A percentile compares a stretch with the other conserved stretches of the same genome.
Evolutionary conservation across 169 alveolate species (phyloP).

Genomic region (Eimeria sp.): DNA sequence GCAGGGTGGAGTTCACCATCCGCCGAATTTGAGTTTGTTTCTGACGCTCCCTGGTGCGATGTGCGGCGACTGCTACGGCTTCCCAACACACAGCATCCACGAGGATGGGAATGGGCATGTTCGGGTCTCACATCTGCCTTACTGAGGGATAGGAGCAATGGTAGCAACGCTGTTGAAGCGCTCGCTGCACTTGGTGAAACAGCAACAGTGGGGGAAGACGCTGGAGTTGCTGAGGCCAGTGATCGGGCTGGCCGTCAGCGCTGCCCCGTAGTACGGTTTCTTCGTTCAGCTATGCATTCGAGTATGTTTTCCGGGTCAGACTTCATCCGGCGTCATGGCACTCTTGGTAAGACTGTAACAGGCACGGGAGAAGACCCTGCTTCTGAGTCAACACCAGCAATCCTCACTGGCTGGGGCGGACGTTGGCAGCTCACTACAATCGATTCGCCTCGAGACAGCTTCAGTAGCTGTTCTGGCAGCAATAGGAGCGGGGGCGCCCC

Average conservation of each 20-base stretch:
- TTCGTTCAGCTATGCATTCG: conserved; percentile 16
- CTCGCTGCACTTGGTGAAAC: neutral
- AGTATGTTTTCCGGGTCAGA: conserved; percentile 3
- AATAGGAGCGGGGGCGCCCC: neutral
- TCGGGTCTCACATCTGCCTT: conserved; percentile 23
- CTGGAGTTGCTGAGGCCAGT: conserved; percentile 36
- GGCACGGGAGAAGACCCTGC: neutral
- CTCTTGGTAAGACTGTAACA: neutral
- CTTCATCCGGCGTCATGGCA: neutral
- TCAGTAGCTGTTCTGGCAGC: conserved; percentile 36
- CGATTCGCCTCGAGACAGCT: conserved; percentile 3
- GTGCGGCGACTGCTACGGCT: conserved; percentile 41
- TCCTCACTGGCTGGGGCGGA: conserved; percentile 46
- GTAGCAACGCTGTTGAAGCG: neutral
- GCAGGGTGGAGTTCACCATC: conserved; percentile 59
- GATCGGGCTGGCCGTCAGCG: conserved; percentile 1
- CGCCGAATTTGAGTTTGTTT: conserved; percentile 43
- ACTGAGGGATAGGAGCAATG: neutral
- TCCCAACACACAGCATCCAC: neutral
- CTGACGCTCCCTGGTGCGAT: conserved; percentile 33
- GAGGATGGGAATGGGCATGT: conserved; percentile 25
- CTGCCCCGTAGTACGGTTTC: conserved; percentile 1
- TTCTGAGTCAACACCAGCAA: conserved; percentile 6
- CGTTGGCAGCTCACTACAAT: conserved; percentile 43
- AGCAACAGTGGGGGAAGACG: neutral